A percentile compares a stretch with the other conserved stretches of the same genome.
Evolutionary conservation across 2,329 filamentous ascomycete species (phyloP).

Genomic region (Exophiala aquamarina): DNA sequence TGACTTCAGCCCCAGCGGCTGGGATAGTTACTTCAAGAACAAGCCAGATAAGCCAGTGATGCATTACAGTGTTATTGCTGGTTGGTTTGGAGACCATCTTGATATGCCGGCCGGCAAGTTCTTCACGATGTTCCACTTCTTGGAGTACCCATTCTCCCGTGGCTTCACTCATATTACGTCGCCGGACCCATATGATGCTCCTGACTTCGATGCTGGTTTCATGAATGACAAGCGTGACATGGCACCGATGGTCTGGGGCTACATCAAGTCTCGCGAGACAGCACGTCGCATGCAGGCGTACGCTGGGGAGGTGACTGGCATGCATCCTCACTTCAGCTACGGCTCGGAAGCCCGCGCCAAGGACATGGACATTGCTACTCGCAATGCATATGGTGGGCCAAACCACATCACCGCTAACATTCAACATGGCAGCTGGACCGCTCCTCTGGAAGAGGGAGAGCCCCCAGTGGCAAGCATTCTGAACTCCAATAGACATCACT

Average conservation of each 20-base stretch:
- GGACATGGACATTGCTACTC: slow-evolving; percentile 74
- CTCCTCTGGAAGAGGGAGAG: slow-evolving; percentile 57
- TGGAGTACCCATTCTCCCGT: slow-evolving; percentile 66
- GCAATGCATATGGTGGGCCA: slow-evolving; percentile 71
- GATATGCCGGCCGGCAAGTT: slow-evolving; percentile 72
- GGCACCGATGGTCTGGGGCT: slow-evolving; percentile 81
- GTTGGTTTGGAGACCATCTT: slow-evolving; percentile 54
- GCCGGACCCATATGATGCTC: slow-evolving; percentile 70
- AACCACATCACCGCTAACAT: slow-evolving; percentile 71
- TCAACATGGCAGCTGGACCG: slow-evolving; percentile 70
- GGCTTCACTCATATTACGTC: slow-evolving; percentile 70
- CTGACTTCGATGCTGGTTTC: slow-evolving; percentile 78
- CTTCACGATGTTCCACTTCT: slow-evolving; percentile 82
- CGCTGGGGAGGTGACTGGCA: slow-evolving; percentile 66
- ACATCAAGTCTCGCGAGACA: slow-evolving; percentile 79
- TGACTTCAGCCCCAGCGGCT: slow-evolving; percentile 68
- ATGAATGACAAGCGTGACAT: slow-evolving; percentile 86
- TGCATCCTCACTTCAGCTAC: slow-evolving; percentile 71
- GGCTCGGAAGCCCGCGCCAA: slow-evolving; percentile 68
- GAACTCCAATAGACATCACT: slow-evolving; percentile 63
- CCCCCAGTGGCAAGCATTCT: slow-evolving; percentile 52
- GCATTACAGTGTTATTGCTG: slow-evolving; percentile 77
- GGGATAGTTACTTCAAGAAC: slow-evolving; percentile 80
- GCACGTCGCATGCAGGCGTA: slow-evolving; percentile 76
- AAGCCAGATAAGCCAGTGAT: slow-evolving; percentile 85